Percentiles rank a stretch among this genome's conserved stretches.
These are phyloP conservation scores for Eremochloa ophiuroides DNA, from an alignment of 176 grass and related monocot species.

Conservation along the genomic window DNA sequence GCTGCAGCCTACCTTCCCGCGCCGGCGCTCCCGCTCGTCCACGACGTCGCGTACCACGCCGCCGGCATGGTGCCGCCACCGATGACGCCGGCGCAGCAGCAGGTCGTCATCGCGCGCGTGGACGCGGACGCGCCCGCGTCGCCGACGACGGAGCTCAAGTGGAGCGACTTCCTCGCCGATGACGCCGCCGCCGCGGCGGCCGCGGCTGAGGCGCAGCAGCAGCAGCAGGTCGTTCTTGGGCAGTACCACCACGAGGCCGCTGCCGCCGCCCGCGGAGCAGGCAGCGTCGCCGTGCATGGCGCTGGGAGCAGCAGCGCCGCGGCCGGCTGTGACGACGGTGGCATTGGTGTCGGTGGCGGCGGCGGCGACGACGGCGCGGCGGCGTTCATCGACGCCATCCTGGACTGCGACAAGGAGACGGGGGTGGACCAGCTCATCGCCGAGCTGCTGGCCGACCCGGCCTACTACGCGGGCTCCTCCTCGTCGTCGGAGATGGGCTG, in stretches of 20 bases:
- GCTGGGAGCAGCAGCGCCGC: neutral
- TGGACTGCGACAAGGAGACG: slow-evolving; percentile 73
- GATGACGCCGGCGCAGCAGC: neutral
- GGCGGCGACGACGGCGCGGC: slow-evolving; percentile 38
- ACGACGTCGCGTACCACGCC: slow-evolving; percentile 41
- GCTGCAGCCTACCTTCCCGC: slow-evolving; percentile 27
- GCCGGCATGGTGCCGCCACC: neutral
- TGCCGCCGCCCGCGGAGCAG: neutral
- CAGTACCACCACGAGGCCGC: neutral
- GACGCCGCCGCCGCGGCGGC: neutral
- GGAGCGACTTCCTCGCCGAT: slow-evolving; percentile 41
- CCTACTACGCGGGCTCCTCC: slow-evolving; percentile 34
- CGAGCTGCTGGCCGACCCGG: slow-evolving; percentile 46
- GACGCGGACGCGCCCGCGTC: slow-evolving; percentile 28
- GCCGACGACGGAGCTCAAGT: slow-evolving; percentile 16
- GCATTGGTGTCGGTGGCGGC: neutral
- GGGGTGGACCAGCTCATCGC: slow-evolving; percentile 49
- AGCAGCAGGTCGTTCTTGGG: slow-evolving; percentile 35
- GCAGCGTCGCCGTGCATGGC: neutral
- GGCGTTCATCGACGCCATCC: slow-evolving; percentile 82
- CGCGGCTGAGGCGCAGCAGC: slow-evolving; percentile 17
- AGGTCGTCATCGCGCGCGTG: slow-evolving; percentile 23
- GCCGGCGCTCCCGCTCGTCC: slow-evolving; percentile 29
- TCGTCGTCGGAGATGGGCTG: slow-evolving; percentile 32
- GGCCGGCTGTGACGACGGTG: neutral